Percentiles rank a stretch among this genome's conserved stretches.
Conservation (phyloP, 1,284 basidiomycete species). For the Ceratorhiza oryzae-sativae region DNA sequence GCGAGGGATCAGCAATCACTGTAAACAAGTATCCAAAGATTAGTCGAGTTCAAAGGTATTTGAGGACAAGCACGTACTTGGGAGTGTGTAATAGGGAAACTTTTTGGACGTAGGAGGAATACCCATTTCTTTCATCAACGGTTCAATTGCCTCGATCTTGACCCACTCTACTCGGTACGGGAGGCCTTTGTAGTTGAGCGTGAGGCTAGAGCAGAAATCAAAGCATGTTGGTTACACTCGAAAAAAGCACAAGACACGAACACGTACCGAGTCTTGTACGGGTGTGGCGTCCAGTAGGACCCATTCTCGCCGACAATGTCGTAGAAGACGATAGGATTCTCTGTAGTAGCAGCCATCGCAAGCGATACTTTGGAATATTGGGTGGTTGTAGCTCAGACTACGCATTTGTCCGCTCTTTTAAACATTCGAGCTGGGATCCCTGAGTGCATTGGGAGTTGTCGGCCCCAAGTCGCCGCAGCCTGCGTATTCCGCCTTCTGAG, state of each 20-base stretch:
- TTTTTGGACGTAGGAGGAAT: constrained; percentile 51
- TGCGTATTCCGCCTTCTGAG: background rate
- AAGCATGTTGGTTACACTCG: background rate
- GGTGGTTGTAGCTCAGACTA: background rate
- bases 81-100: constrained; percentile 26
- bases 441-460: background rate
- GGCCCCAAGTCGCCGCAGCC: background rate
- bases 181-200: constrained; percentile 45
- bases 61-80: background rate
- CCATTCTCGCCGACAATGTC: constrained; percentile 1
- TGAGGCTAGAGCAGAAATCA: constrained; percentile 31
- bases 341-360: background rate
- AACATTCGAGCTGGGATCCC: background rate
- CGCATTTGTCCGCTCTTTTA: background rate
- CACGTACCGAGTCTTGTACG: constrained; percentile 30
- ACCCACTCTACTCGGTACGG: constrained; percentile 44
- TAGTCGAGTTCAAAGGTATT: background rate
- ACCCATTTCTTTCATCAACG: constrained; percentile 40
- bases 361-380: background rate
- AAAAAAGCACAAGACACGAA: background rate
- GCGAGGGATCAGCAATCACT: constrained; percentile 42
- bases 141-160: constrained; percentile 43
- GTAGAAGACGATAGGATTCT: constrained; percentile 20
- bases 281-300: background rate
- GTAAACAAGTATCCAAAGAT: background rate